Base-by-base conservation (phyloP, 371 early-diverging fungal species). In the Encephalitozoon romaleae region DNA sequence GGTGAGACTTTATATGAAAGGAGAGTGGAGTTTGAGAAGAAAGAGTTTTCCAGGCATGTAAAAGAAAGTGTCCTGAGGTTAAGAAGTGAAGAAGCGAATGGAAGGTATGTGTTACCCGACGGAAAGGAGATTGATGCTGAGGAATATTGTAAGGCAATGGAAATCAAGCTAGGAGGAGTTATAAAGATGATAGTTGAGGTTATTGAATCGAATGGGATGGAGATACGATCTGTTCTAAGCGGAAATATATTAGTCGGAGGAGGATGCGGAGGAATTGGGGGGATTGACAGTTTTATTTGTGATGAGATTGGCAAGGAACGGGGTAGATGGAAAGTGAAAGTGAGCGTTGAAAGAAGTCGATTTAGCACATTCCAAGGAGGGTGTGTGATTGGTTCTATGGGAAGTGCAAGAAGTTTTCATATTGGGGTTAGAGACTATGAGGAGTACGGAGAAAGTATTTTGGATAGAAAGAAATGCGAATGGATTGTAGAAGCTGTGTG, bases 291-390 rank as follows among this genome's bases (percentile, higher is more conserved):
- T 1, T 26, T 47, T 32, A 67, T 45, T 11, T 25, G 28, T 18
- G 34, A 30, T 8, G 74, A 71, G 12, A 12, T 79, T 26, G 66
- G 43, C 21, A 70, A 52, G 32, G 32, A 75, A 25, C 54, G 30
- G 28, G 45, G 68, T 11, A 70, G 75, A 26, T 47, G 41, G 52
- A 70, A 70, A 26, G 30, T 59, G 12, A 52, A 66, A 43, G 74
- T 74, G 49, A 51, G 30, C 28, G 63, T 47, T 39, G 70, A 75
- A 30, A 70, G 67, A 25, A 79, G 65, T 41, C 67, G 71, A 25
- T 79, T 79, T 67, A 41, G 70, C 30, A 79, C 79, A 25, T 79
- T 71, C 63, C 67, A 67, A 66, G 79, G 79, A 45, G 76, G 79
- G 9, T 73, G 65, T 30, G 52, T 79, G 26, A 21, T 71, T 21